Evolutionary conservation across 768 basidiomycete species (phyloP), one percentile per base, ranked within the genome.

Genomic region (Candolleomyces efflorescens): DNA sequence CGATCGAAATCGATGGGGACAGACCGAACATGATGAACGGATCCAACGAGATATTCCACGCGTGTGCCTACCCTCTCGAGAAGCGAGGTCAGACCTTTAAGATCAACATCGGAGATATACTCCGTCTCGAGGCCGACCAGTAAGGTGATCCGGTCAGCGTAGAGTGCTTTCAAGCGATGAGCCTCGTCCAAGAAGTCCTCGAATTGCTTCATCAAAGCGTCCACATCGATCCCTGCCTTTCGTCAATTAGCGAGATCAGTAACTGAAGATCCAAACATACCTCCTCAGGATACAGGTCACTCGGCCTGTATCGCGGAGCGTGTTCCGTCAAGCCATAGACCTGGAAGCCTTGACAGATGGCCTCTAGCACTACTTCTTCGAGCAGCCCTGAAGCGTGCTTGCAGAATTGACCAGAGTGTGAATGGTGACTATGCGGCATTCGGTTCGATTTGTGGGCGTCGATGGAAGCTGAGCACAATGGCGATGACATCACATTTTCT

Each of bases 221-320:
- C 69, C 2, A 82, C 72, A 5, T 81, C 70, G 48, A 89, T 59
- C 36, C 77, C 81, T 62, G 75, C 73, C 92, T 96, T 60, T 51
- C 56, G 52, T 54, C 45, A 39, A 49, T 59, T 20, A 52, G 53
- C 27, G 45, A 54, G 59, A 65, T 51, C 53, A 45, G 46, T 46
- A 32, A 44, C 26, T 54, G 46, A 9, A 58, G 48, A 43, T n/a
- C 43, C 53, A 17, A 44, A 63, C 75, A 64, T 67, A 95, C 94
- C 85, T 99, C 97, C 76, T 98, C 97, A 18, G 96, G 95, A 70
- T 97, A 98, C 26, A 98, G 75, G 68, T 99, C 94, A 36, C 80
- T 69, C 1, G 64, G 57, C 57, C 92, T 80, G 72, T 94, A 96
- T 24, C 96, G 84, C 24, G 97, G 96, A 53, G 89, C 89, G 71